Evolutionary conservation across 495 filamentous ascomycete species (phyloP).

Genomic region (Aeminium ludgeri): DNA sequence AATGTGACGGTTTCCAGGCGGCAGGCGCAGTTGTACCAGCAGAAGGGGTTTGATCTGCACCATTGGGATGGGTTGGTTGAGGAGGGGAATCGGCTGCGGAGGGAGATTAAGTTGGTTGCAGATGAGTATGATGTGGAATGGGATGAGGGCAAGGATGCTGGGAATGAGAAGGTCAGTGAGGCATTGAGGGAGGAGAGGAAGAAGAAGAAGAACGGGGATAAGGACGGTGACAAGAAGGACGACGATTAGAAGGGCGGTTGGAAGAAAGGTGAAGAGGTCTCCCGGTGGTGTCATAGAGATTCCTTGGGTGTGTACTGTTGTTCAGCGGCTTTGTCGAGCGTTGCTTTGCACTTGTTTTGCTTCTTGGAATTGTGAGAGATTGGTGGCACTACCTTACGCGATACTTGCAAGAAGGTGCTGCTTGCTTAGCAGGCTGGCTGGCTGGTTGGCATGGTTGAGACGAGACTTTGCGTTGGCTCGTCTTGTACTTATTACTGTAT

Average conservation of each 20-base stretch:
- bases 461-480: not conserved
- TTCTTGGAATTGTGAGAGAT: no score
- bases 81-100: constrained; percentile 60
- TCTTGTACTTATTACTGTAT: not conserved
- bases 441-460: not conserved
- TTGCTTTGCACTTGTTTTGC: no score
- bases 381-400: no score
- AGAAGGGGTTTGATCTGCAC: constrained; percentile 53
- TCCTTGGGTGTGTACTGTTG: no score
- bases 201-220: constrained; percentile 32
- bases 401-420: no score
- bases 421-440: no score
- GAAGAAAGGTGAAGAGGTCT: no score
- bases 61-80: constrained; percentile 68
- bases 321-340: no score
- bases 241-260: constrained; percentile 10
- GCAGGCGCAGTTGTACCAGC: constrained; percentile 60
- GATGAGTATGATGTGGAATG: constrained; percentile 88
- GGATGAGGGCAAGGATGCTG: constrained; percentile 65
- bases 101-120: constrained; percentile 67
- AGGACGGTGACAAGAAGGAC: constrained; percentile 28
- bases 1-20: constrained; percentile 68
- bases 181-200: constrained; percentile 20
- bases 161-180: constrained; percentile 28
- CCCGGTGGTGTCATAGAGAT: no score